These are phyloP conservation scores for Eurotiales sp. DNA, from an alignment of 2,329 filamentous ascomycete genomes.

Conservation along the genomic window DNA sequence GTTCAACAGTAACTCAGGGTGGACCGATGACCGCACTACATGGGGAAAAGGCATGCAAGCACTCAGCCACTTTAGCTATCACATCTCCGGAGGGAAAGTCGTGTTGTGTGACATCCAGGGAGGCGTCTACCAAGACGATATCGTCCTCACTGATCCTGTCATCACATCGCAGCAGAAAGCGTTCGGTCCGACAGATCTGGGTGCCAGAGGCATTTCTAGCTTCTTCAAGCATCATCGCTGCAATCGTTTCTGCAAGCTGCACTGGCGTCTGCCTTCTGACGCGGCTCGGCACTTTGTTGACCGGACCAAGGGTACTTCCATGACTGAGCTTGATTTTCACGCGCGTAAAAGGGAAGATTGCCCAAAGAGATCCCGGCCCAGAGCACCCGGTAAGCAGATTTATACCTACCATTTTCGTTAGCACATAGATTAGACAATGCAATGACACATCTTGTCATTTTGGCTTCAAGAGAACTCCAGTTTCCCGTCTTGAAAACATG, in stretches of 20 bases:
- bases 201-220: not conserved
- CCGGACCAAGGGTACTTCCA: not conserved
- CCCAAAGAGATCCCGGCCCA: too few species aligned
- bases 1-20: not conserved
- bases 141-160: constrained; percentile 41
- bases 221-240: not conserved
- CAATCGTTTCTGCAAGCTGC: not conserved
- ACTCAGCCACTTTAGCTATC: not conserved
- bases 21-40: not conserved
- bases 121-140: constrained; percentile 33
- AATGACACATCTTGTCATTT: too few species aligned
- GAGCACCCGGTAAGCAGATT: too few species aligned
- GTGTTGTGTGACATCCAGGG: constrained; percentile 45
- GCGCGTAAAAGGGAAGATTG: too few species aligned
- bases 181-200: not conserved
- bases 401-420: too few species aligned
- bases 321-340: too few species aligned
- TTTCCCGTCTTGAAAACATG: too few species aligned
- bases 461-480: too few species aligned
- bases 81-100: constrained; percentile 23
- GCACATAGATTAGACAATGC: too few species aligned
- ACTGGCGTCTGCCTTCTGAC: not conserved
- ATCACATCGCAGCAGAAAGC: constrained; percentile 31
- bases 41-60: not conserved
- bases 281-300: not conserved